Percentiles rank a stretch among this genome's conserved stretches.
Evolutionary conservation across 345 rosid genomes (phyloP).

Genomic region (Pseudoturritis turrita): DNA sequence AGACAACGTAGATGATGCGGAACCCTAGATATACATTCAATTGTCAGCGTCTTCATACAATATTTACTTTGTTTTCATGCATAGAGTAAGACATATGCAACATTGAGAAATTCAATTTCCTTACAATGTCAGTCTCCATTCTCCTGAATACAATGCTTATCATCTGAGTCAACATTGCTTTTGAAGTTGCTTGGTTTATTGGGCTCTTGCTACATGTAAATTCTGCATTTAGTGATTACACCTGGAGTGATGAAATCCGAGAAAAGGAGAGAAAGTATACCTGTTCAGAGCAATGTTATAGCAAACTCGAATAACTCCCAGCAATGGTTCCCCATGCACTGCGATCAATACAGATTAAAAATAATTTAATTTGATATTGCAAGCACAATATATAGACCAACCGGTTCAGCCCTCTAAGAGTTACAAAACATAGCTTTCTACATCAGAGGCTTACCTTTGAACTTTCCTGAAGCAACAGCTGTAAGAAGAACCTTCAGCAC

Average conservation of each 20-base stretch:
- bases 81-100: slow-evolving; percentile 6
- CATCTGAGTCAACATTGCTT: slow-evolving; percentile 99
- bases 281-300: slow-evolving; percentile 96
- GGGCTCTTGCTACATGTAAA: slow-evolving; percentile 89
- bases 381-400: background rate
- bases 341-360: slow-evolving; percentile 29
- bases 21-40: slow-evolving; percentile 51
- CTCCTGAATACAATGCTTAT: slow-evolving; percentile 88
- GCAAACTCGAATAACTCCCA: slow-evolving; percentile 95
- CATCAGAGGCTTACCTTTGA: slow-evolving; percentile 60
- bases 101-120: slow-evolving; percentile 24
- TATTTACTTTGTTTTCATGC: slow-evolving; percentile 9
- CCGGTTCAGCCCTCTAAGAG: background rate
- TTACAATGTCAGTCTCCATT: slow-evolving; percentile 91
- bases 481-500: slow-evolving; percentile 96
- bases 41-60: slow-evolving; percentile 24
- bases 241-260: slow-evolving; percentile 9
- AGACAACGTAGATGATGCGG: slow-evolving; percentile 46
- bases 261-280: slow-evolving; percentile 34
- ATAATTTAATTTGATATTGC: background rate
- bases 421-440: slow-evolving; percentile 16
- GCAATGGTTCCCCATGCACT: slow-evolving; percentile 97
- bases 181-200: slow-evolving; percentile 93
- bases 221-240: slow-evolving; percentile 29
- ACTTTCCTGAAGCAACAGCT: slow-evolving; percentile 90